Evolutionary conservation across 495 filamentous ascomycete species (phyloP).

Genomic region (Aspergillus sclerotioniger): DNA sequence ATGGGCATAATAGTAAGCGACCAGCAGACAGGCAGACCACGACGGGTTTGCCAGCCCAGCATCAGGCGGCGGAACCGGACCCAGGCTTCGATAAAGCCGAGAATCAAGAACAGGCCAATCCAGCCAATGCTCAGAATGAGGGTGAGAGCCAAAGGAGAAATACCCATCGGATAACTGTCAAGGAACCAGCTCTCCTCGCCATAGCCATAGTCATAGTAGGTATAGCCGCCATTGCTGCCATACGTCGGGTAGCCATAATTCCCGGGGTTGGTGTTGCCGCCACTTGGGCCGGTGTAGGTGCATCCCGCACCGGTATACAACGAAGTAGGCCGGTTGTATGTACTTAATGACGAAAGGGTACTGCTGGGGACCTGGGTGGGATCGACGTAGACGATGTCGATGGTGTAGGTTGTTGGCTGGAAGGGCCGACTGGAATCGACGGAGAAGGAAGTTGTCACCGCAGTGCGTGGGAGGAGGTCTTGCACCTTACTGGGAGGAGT

Average conservation of each 20-base stretch:
- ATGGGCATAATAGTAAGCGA: conserved; percentile 32
- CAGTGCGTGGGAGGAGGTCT: conserved; percentile 22
- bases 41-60: conserved; percentile 46
- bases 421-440: conserved; percentile 27
- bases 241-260: conserved; percentile 10
- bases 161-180: conserved; percentile 25
- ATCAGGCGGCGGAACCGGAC: conserved; percentile 53
- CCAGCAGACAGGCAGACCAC: conserved; percentile 51
- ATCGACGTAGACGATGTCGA: conserved; percentile 32
- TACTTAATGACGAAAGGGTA: conserved; percentile 24
- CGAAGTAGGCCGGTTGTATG: conserved; percentile 18
- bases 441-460: conserved; percentile 29
- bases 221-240: not conserved
- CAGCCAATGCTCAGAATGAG: conserved; percentile 40
- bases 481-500: conserved; percentile 16
- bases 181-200: conserved; percentile 25
- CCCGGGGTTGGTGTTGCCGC: not conserved
- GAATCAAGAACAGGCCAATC: conserved; percentile 42
- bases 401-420: conserved; percentile 27
- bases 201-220: not conserved
- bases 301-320: conserved; percentile 19
- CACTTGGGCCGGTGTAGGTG: conserved; percentile 2
- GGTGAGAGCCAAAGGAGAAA: conserved; percentile 30
- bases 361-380: conserved; percentile 29
- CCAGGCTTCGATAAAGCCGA: conserved; percentile 50